Evolutionary conservation across 768 basidiomycete genomes (phyloP).

Genomic region (Favolaschia claudopus): DNA sequence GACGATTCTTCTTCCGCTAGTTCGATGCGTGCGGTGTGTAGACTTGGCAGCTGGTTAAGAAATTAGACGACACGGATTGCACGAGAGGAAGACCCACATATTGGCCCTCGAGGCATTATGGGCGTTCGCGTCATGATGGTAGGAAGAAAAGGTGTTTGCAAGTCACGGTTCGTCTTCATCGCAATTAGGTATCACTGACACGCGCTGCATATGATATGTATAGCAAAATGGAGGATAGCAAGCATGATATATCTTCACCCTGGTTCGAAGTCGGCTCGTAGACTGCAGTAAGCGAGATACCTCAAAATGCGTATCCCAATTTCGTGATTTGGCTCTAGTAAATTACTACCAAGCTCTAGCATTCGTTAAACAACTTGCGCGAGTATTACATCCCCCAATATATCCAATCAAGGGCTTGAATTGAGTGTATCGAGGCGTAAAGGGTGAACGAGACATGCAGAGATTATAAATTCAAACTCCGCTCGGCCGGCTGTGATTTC

Average conservation of each 20-base stretch:
- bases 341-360: too few species aligned
- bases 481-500: conserved; percentile 3
- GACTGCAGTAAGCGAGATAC: too few species aligned
- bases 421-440: background rate
- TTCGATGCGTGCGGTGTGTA: conserved; percentile 18
- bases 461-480: conserved; percentile 1
- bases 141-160: too few species aligned
- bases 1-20: conserved; percentile 5
- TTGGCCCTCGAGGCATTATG: conserved; percentile 2
- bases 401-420: background rate
- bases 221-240: too few species aligned
- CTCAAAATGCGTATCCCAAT: too few species aligned
- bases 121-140: conserved; percentile 20
- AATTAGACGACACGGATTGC: background rate
- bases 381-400: background rate
- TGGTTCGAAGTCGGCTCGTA: too few species aligned
- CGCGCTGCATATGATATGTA: too few species aligned
- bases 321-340: too few species aligned
- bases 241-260: too few species aligned
- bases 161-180: too few species aligned
- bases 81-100: background rate
- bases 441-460: background rate
- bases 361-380: too few species aligned
- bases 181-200: too few species aligned
- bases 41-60: conserved; percentile 11